Evolutionary conservation across 2,329 filamentous ascomycete species (phyloP).

Genomic region (Fusarium sp.): DNA sequence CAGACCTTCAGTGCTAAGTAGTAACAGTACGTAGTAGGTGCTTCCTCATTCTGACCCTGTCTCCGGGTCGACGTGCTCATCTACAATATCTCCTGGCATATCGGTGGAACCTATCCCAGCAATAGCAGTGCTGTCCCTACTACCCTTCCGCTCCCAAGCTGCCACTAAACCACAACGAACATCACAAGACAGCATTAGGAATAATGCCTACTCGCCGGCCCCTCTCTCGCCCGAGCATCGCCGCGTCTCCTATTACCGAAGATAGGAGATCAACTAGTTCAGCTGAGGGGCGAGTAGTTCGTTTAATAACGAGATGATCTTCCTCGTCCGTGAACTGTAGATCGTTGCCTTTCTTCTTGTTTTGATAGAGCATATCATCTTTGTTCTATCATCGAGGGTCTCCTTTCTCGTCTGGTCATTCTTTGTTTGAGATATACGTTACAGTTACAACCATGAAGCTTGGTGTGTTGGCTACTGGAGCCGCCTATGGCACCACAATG

Average conservation of each 20-base stretch:
- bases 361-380: background rate
- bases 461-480: constrained; percentile 18
- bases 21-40: background rate
- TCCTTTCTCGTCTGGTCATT: background rate
- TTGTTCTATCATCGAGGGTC: background rate
- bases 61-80: background rate
- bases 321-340: constrained; percentile 15
- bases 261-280: constrained; percentile 3
- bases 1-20: background rate
- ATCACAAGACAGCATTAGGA: background rate
- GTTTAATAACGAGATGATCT: constrained; percentile 19
- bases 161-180: background rate
- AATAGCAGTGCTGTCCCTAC: background rate
- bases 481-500: constrained; percentile 9
- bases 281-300: background rate
- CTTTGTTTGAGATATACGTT: background rate
- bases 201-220: constrained; percentile 4
- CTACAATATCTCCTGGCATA: background rate
- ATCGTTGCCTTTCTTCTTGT: constrained; percentile 26
- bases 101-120: background rate
- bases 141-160: background rate
- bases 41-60: constrained; percentile 9
- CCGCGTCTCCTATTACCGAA: background rate
- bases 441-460: constrained; percentile 27
- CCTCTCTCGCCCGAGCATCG: background rate